Percentiles rank a stretch among this genome's conserved stretches.
Conservation (phyloP, 2,329 filamentous ascomycete species). For the Blastomyces gilchristii region DNA sequence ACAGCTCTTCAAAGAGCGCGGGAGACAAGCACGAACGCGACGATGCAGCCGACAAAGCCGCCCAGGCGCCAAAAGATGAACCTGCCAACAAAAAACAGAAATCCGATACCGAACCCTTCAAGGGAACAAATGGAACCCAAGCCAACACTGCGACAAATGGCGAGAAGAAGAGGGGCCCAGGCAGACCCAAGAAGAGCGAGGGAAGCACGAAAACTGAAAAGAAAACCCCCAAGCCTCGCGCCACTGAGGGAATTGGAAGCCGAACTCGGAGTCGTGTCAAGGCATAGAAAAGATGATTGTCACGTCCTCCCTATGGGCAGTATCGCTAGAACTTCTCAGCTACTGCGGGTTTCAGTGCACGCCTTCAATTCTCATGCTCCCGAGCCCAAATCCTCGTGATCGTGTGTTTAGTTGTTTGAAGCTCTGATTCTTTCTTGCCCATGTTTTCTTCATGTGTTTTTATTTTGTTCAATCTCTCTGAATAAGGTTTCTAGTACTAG, state of each 20-base stretch:
- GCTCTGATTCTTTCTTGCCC: slow-evolving; percentile 4
- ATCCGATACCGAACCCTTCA: slow-evolving; percentile 14
- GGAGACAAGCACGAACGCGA: slow-evolving; percentile 7
- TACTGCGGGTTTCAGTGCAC: not conserved
- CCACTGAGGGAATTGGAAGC: slow-evolving; percentile 27
- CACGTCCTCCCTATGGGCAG: not conserved
- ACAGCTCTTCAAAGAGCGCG: slow-evolving; percentile 3
- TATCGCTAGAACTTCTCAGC: not conserved
- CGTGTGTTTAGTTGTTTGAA: not conserved
- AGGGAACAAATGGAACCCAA: slow-evolving; percentile 15
- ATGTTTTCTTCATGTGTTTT: not conserved
- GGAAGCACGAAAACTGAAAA: slow-evolving; percentile 3
- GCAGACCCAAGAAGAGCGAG: slow-evolving; percentile 24
- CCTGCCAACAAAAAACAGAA: slow-evolving; percentile 30
- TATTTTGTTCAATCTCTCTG: not conserved
- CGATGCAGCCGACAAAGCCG: slow-evolving; percentile 1
- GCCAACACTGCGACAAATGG: slow-evolving; percentile 16
- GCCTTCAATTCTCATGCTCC: not conserved
- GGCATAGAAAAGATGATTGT: slow-evolving; percentile 13
- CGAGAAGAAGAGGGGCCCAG: slow-evolving; percentile 23
- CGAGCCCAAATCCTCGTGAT: not conserved
- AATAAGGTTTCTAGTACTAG: not conserved
- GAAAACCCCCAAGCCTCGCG: slow-evolving; percentile 17
- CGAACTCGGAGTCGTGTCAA: slow-evolving; percentile 33
- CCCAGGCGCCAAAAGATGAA: slow-evolving; percentile 11